Conservation (phyloP, 495 filamentous ascomycete genomes). For the Neurospora tetrasperma region DNA sequence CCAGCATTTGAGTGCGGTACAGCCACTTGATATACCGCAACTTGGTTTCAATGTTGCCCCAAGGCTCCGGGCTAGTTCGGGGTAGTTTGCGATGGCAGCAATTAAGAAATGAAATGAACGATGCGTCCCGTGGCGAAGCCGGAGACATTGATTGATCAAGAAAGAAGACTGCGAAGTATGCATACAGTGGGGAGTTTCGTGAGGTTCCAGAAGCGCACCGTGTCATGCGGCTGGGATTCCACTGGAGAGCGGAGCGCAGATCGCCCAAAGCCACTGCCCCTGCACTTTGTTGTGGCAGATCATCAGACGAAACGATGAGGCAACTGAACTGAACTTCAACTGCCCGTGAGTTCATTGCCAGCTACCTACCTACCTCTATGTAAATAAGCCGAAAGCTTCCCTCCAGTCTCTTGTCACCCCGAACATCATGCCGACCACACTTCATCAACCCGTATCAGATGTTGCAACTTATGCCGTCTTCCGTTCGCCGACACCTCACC, state of each 20-base stretch:
- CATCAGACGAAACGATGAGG: not conserved
- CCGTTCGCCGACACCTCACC: not conserved
- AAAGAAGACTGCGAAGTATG: not conserved
- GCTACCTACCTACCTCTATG: not conserved
- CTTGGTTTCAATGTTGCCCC: not conserved
- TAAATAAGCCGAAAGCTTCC: not conserved
- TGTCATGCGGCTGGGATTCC: not conserved
- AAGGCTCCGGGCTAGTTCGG: not conserved
- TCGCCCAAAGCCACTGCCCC: not conserved
- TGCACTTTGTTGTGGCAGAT: not conserved
- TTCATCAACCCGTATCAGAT: not conserved
- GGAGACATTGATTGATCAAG: not conserved
- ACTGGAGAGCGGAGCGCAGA: not conserved
- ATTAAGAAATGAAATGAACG: not conserved
- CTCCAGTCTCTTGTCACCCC: not conserved
- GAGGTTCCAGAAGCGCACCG: not conserved
- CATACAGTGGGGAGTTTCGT: not conserved
- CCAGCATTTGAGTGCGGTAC: not conserved
- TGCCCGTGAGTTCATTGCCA: not conserved
- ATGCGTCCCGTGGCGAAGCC: not conserved
- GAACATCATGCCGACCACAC: not conserved
- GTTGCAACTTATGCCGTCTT: not conserved
- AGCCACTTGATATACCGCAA: not conserved
- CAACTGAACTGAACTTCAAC: not conserved
- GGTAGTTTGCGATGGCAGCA: not conserved